phyloP scores from a whole-genome alignment of 345 rosid genomes.

The Toxicodendron radicans region DNA sequence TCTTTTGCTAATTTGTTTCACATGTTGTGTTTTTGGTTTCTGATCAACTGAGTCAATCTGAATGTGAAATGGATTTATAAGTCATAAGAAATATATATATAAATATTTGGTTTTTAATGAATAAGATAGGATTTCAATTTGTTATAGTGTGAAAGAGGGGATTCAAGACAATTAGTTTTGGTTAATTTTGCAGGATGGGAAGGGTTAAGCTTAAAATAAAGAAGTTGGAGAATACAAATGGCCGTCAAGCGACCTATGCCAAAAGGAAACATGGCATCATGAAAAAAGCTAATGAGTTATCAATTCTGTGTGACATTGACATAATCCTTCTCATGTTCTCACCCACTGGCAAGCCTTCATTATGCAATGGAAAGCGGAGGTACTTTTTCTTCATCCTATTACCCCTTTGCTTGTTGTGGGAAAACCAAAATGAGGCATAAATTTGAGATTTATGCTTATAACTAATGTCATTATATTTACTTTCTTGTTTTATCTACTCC shows the following conservation, averaged over 20 bases:
- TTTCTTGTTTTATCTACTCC: not conserved
- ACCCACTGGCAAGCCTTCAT: slow-evolving; percentile 63
- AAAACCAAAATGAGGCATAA: not conserved
- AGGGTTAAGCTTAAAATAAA: slow-evolving; percentile 78
- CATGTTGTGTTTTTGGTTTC: not conserved
- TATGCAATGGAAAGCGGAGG: slow-evolving; percentile 61
- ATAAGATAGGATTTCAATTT: not conserved
- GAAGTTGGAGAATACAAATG: slow-evolving; percentile 63
- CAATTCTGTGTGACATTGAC: slow-evolving; percentile 68
- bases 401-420: not conserved
- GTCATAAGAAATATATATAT: not conserved
- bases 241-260: slow-evolving; percentile 70
- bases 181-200: slow-evolving; percentile 59
- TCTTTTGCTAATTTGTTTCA: not conserved
- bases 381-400: slow-evolving; percentile 18
- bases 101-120: not conserved
- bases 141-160: not conserved
- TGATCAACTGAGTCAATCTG: not conserved
- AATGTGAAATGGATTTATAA: not conserved
- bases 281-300: slow-evolving; percentile 76
- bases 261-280: slow-evolving; percentile 74
- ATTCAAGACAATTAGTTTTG: not conserved
- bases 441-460: not conserved
- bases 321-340: slow-evolving; percentile 82
- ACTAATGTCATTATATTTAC: not conserved